Evolutionary conservation across 768 basidiomycete species (phyloP).

Genomic region (Saitozyma sp.): DNA sequence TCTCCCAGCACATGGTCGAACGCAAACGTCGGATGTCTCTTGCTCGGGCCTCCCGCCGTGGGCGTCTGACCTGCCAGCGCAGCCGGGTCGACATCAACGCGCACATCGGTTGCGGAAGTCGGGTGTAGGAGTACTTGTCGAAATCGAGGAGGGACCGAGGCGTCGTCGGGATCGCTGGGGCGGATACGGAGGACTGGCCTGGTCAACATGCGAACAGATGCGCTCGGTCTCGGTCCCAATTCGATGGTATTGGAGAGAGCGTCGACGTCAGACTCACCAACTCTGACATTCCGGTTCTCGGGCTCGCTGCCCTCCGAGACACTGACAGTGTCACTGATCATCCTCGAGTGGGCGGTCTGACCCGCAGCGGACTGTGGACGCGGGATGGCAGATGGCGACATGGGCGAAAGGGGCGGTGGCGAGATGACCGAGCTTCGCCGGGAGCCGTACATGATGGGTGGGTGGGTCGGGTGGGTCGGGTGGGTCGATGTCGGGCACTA

Average conservation of each 20-base stretch:
- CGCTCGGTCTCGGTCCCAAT: too few relatives aligned
- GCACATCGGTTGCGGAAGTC: slow-evolving; percentile 68
- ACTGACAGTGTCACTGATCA: not conserved
- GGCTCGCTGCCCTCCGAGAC: slow-evolving; percentile 5
- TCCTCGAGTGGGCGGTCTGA: slow-evolving; percentile 4
- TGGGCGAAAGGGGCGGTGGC: slow-evolving; percentile 14
- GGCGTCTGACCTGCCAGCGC: slow-evolving; percentile 30
- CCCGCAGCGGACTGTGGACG: slow-evolving; percentile 22
- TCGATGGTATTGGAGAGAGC: not conserved
- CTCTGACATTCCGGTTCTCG: slow-evolving; percentile 34
- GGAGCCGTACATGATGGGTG: slow-evolving; percentile 4
- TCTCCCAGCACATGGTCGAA: slow-evolving; percentile 94
- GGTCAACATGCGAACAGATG: not conserved
- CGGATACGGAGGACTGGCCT: slow-evolving; percentile 79
- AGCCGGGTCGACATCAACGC: slow-evolving; percentile 66
- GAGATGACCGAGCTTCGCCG: slow-evolving; percentile 7
- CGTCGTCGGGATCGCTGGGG: slow-evolving; percentile 80
- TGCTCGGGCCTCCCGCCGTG: slow-evolving; percentile 13
- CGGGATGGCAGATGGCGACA: slow-evolving; percentile 23
- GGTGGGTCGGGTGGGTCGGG: not conserved
- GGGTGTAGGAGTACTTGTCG: slow-evolving; percentile 85
- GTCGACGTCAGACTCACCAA: slow-evolving; percentile 25
- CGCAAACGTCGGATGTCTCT: slow-evolving; percentile 64
- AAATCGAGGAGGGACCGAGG: slow-evolving; percentile 89
- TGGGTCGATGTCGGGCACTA: too few relatives aligned